Evolutionary conservation across 352 stramenopile genomes (phyloP), one percentile per base, ranked within the genome.

Genomic region (Phytophthora citrophthora): DNA sequence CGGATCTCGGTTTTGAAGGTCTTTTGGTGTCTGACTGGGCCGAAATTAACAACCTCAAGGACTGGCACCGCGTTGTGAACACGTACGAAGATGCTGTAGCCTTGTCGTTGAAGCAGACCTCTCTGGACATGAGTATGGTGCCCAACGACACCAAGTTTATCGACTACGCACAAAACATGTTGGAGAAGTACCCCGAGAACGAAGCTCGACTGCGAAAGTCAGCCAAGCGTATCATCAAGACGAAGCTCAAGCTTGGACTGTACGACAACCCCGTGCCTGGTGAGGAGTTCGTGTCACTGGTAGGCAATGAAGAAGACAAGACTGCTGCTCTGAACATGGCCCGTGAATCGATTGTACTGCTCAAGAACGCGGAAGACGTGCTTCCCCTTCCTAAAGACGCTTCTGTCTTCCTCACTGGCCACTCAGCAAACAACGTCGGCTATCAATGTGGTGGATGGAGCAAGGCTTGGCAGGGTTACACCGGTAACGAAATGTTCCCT

Each of bases 121-220:
- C 76, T 26, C 76, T 98, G 18, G 92, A 98, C 61, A 95, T 98
- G 86, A 95, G 82, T 56, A 97, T 97, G 91, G 81, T 95, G 18
- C 70, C 70, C 18, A 70, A 71, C 26, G 56, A 77, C 16, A 74
- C 67, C 0, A 54, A 65, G n/a, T 81, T 86, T 43, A 79, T 93
- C 39, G 72, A 90, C 26, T 67, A 79, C 27, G 55, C 58, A 2
- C 70, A 79, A 38, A 50, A 39, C 8, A 69, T 88, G 47, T 57
- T 89, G 4, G 9, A 84, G 20, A 56, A 61, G 1, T 56, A 75
- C 32, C 73, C 71, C 0, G 54, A 64, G 3, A 55, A 77, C 9
- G 43, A 77, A 40, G 57, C 55, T 16, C 75, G 85, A 15, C 53
- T 95, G 24, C 70, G 79, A 29, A 54, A 71, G 11, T 92, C 85